Evolutionary conservation across 768 basidiomycete species (phyloP), one percentile per base, ranked within the genome.

Genomic region (Suillus discolor): DNA sequence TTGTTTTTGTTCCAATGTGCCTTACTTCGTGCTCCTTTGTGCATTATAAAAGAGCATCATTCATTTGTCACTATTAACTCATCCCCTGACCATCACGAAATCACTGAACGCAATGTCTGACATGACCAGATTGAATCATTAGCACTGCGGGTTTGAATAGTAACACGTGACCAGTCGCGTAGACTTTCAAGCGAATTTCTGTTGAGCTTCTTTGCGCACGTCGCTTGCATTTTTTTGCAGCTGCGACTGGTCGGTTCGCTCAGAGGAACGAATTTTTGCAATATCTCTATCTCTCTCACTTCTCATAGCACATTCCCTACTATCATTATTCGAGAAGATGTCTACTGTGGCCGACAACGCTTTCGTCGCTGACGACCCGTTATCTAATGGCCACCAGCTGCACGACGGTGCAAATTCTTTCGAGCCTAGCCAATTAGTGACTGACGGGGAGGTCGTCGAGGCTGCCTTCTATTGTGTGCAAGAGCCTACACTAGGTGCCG

Each of bases 291-390:
- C 53, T 31, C 64, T 20, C 45, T 42, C 38, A 55, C 4, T 9
- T 20, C 18, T n/a, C 38, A 6, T 11, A 34, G 64, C 64, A 67
- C 66, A 65, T 31, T 67, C 66, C 41, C 65, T 66, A 66, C 57
- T 67, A 66, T 61, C 42, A 23, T 61, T 66, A 53, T 62, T 67
- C 18, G 45, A 39, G 49, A 63, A 39, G 6, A 67, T 67, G 66
- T 54, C 66, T 36, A 34, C 49, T 28, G 44, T 57, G 28, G 64
- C 18, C 34, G 49, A 44, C 41, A 25, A 65, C 12, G 66, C 16
- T 38, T 44, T 39, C 20, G 18, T 57, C 36, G 47, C 44, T 36
- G 38, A 61, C 18, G 61, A 68, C 44, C 66, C 42, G 66, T 42
- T 68, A 62, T 62, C 66, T 59, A 67, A 62, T 25, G 66, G 59